Conservation (phyloP, 2,329 filamentous ascomycete species). For the Claviceps purpurea region DNA sequence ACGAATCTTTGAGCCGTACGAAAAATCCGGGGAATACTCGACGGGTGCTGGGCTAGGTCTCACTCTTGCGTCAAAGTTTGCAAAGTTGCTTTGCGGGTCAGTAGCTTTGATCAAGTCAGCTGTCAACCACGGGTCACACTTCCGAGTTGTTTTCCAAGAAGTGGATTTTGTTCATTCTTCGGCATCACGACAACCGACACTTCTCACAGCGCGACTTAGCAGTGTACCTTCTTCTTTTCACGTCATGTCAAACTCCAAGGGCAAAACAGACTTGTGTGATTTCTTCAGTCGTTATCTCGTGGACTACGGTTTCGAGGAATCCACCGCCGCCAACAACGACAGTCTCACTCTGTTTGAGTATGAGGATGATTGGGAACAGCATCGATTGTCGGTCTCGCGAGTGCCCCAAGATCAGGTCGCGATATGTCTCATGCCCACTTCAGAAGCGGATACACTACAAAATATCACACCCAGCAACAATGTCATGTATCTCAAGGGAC, state of each 20-base stretch:
- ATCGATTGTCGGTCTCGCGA: neutral
- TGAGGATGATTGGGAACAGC: neutral
- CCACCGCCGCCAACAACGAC: neutral
- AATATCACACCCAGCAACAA: neutral
- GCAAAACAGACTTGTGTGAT: neutral
- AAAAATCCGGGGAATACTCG: slow-evolving; percentile 24
- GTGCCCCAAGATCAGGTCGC: neutral
- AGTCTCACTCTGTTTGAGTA: neutral
- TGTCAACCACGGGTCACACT: neutral
- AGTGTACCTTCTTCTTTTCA: neutral
- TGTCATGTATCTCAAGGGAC: neutral
- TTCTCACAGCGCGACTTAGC: neutral
- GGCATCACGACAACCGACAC: neutral
- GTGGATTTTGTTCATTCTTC: neutral
- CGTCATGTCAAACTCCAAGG: neutral
- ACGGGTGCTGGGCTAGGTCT: slow-evolving; percentile 23
- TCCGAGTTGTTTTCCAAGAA: neutral
- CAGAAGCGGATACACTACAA: neutral
- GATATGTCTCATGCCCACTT: neutral
- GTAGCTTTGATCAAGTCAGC: slow-evolving; percentile 18
- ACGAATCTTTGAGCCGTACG: slow-evolving; percentile 29
- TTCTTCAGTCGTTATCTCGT: neutral
- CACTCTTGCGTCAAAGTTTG: slow-evolving; percentile 27
- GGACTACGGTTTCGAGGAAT: slow-evolving; percentile 3
- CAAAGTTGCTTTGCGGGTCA: slow-evolving; percentile 23